Evolutionary conservation across 768 basidiomycete species (phyloP), one percentile per base, ranked within the genome.

Genomic region (Gymnopilus junonius): DNA sequence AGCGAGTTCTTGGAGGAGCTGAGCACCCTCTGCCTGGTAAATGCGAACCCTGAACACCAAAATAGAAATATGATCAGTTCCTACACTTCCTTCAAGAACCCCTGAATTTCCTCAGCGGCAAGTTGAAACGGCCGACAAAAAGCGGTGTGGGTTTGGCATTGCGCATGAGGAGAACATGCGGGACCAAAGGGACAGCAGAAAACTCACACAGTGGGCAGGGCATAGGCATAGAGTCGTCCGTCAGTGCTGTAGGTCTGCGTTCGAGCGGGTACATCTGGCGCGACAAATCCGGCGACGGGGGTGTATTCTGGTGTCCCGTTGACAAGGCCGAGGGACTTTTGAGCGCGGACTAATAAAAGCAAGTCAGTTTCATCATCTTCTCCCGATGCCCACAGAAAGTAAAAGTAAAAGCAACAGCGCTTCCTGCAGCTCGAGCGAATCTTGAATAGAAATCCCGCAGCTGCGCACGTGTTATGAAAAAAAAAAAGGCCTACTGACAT

Each of bases 301-400:
- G 78, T 71, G 74, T 95, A 98, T 70, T 85, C 82, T 51, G 97
- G 94, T 10, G 89, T 83, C 54, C 92, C 94, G 64, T 88, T 84
- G 72, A 95, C 87, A 70, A 98, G 87, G 68, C 93, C 94, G 58
- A 97, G 81, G 63, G 86, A 84, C 87, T 97, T 99, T 86, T 97
- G 96, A 45, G 96, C 93, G 75, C 97, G 94, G 82, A 88, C 95
- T 96, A 70, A 17, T 65, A 62, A 56, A 61, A 61, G 29, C 63
- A 55, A 69, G 54, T 69, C 45, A 54, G 66, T 43, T 72, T 57
- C 72, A 40, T 45, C 60, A 58, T 63, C 60, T 51, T 42, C 27
- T 42, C 32, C 31, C 61, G 31, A 43, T 42, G 31, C 56, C n/a
- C 51, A 60, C 51, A 63, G 65, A 68, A 59, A 62, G 15, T 58